Evolutionary conservation across 495 filamentous ascomycete genomes (phyloP).

Genomic region (Wilcoxina mikolae): DNA sequence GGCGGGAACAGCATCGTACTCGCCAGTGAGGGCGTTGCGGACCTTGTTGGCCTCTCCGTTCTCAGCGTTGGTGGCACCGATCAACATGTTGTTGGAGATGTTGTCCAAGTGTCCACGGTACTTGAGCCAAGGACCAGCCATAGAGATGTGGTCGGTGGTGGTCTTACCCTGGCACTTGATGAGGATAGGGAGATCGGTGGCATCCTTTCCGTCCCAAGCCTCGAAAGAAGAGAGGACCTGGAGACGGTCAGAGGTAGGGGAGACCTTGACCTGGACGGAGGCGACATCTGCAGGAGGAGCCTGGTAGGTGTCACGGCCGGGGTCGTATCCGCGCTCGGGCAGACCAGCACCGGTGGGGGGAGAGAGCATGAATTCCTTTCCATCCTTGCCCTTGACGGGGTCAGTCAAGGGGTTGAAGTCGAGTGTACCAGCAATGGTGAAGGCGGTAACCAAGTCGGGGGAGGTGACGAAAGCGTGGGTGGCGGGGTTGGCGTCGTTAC

Average conservation of each 20-base stretch:
- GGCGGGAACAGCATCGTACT: constrained; percentile 76
- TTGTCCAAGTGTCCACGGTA: constrained; percentile 99
- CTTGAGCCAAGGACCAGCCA: constrained; percentile 98
- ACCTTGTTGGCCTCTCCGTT: constrained; percentile 98
- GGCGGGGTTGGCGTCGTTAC: constrained; percentile 97
- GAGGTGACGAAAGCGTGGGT: constrained; percentile 98
- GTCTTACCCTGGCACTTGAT: constrained; percentile 99
- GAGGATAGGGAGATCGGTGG: constrained; percentile 71
- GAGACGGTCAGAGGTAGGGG: constrained; percentile 81
- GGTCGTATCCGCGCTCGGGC: constrained; percentile 71
- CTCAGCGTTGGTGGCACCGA: constrained; percentile 87
- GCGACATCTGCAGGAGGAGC: constrained; percentile 72
- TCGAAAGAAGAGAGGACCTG: constrained; percentile 79
- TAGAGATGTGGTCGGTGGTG: constrained; percentile 98
- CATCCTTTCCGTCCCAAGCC: constrained; percentile 91
- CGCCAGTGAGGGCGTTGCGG: constrained; percentile 73
- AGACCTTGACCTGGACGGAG: constrained; percentile 63
- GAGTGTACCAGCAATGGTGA: constrained; percentile 78
- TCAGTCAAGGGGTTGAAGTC: constrained; percentile 97
- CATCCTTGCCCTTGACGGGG: constrained; percentile 85
- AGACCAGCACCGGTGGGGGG: constrained; percentile 70
- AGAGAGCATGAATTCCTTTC: constrained; percentile 85
- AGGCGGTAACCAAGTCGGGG: constrained; percentile 88
- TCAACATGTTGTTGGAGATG: constrained; percentile 99
- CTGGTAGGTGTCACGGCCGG: constrained; percentile 92